A percentile compares a stretch with the other conserved stretches of the same genome.
These are phyloP conservation scores for Zopfochytrium polystomum DNA, from an alignment of 371 early-diverging fungal species.

Conservation along the genomic window DNA sequence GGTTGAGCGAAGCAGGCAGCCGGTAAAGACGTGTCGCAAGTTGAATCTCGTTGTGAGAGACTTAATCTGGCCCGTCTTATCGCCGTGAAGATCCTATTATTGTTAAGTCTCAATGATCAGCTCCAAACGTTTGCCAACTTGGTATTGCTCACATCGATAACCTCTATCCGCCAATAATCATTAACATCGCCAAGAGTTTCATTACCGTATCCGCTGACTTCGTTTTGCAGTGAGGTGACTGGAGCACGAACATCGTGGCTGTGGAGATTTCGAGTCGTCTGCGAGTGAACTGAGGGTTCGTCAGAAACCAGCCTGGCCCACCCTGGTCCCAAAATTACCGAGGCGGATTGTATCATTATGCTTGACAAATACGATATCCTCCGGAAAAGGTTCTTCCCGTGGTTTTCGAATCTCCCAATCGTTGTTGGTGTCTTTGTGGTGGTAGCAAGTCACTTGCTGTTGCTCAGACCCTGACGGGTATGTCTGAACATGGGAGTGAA, in stretches of 20 bases:
- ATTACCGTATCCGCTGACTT: conserved; percentile 82
- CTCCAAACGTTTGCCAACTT: too few relatives aligned
- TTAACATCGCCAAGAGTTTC: conserved; percentile 69
- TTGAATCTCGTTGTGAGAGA: conserved; percentile 87
- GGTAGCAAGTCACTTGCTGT: conserved; percentile 98
- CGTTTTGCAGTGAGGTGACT: conserved; percentile 74
- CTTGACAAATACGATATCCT: too few relatives aligned
- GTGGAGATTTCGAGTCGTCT: too few relatives aligned
- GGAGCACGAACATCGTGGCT: conserved; percentile 75
- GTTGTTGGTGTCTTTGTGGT: conserved; percentile 97
- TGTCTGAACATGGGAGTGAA: conserved; percentile 96
- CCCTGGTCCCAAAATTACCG: too few relatives aligned
- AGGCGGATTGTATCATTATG: conserved; percentile 86
- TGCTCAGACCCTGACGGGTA: conserved; percentile 93
- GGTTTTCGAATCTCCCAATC: conserved; percentile 81
- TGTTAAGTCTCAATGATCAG: too few relatives aligned
- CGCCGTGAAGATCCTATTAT: too few relatives aligned
- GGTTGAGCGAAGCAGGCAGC: conserved; percentile 82
- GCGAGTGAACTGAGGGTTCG: conserved; percentile 61
- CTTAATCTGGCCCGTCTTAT: conserved; percentile 54
- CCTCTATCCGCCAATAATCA: conserved; percentile 90
- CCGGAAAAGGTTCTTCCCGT: too few relatives aligned
- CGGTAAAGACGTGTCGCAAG: conserved; percentile 71
- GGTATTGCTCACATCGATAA: conserved; percentile 81
- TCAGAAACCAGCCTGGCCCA: too few relatives aligned